phyloP scores from a whole-genome alignment of 768 basidiomycete genomes.

The Mycena amicta region DNA sequence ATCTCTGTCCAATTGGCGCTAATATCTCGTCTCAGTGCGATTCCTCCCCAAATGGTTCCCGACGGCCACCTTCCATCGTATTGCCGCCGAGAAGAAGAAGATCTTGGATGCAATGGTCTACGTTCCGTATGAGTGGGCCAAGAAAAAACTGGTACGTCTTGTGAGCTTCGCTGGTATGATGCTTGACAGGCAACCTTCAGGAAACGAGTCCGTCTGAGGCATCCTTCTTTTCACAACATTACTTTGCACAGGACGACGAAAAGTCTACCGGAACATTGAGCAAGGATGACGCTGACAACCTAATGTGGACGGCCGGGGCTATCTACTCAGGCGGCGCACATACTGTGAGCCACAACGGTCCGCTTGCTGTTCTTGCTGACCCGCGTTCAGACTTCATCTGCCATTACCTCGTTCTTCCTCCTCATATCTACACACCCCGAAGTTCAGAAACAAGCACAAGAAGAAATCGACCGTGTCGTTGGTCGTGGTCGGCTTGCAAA shows the following conservation, averaged over 20 bases:
- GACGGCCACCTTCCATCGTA: slow-evolving; percentile 42
- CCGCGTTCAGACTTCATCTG: slow-evolving; percentile 26
- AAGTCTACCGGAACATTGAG: background rate
- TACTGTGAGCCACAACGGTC: slow-evolving; percentile 10
- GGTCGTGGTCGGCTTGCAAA: slow-evolving; percentile 34
- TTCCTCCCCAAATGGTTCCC: slow-evolving; percentile 47
- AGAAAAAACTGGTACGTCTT: slow-evolving; percentile 35
- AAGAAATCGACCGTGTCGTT: slow-evolving; percentile 34
- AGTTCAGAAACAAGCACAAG: slow-evolving; percentile 31
- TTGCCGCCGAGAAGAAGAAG: slow-evolving; percentile 22
- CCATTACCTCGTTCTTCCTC: slow-evolving; percentile 27
- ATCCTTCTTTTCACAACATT: slow-evolving; percentile 37
- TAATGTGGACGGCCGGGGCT: slow-evolving; percentile 16
- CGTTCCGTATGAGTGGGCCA: slow-evolving; percentile 35
- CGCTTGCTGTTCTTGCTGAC: background rate
- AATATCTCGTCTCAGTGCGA: slow-evolving; percentile 30
- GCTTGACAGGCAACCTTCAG: no score
- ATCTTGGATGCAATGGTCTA: slow-evolving; percentile 25
- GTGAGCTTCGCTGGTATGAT: no score
- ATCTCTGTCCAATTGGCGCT: background rate
- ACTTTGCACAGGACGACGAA: slow-evolving; percentile 28
- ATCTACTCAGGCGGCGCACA: slow-evolving; percentile 21
- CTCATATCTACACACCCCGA: slow-evolving; percentile 30
- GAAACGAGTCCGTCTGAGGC: slow-evolving; percentile 28
- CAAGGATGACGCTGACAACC: slow-evolving; percentile 1